Evolutionary conservation across 2,329 filamentous ascomycete species (phyloP).

Genomic region (Claviceps sp.): DNA sequence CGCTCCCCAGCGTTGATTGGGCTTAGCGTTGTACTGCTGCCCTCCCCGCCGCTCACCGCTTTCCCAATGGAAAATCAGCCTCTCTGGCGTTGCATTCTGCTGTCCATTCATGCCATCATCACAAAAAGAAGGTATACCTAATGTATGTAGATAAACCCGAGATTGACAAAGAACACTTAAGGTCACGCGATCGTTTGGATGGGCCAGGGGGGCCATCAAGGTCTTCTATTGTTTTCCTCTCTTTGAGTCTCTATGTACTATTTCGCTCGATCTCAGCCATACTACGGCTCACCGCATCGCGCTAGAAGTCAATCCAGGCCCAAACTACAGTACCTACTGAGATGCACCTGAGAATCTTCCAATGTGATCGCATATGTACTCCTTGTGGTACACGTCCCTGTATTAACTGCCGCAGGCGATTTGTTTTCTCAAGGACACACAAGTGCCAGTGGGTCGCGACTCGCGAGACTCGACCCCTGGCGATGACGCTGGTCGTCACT

Average conservation of each 20-base stretch:
- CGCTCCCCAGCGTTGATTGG: conserved; percentile 20
- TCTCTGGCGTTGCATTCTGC: no score
- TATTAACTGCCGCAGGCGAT: background rate
- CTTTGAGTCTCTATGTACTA: no score
- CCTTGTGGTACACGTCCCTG: background rate
- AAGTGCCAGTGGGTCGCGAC: conserved; percentile 9
- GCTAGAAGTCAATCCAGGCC: no score
- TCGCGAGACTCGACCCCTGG: background rate
- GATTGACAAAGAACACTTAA: no score
- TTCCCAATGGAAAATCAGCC: conserved; percentile 8
- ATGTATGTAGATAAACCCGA: no score
- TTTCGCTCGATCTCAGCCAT: no score
- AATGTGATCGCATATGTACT: no score
- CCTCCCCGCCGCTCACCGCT: conserved; percentile 16
- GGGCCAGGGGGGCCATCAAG: background rate
- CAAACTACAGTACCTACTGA: no score
- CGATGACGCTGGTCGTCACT: conserved; percentile 8
- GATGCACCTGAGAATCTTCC: no score
- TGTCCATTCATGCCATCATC: no score
- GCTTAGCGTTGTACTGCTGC: conserved; percentile 10
- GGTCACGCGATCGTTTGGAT: background rate
- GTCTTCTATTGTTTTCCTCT: background rate
- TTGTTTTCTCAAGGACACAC: background rate
- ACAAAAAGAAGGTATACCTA: no score
- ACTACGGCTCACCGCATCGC: background rate